These are phyloP conservation scores for Suillus occidentalis DNA, from an alignment of 768 basidiomycete species.

Conservation along the genomic window DNA sequence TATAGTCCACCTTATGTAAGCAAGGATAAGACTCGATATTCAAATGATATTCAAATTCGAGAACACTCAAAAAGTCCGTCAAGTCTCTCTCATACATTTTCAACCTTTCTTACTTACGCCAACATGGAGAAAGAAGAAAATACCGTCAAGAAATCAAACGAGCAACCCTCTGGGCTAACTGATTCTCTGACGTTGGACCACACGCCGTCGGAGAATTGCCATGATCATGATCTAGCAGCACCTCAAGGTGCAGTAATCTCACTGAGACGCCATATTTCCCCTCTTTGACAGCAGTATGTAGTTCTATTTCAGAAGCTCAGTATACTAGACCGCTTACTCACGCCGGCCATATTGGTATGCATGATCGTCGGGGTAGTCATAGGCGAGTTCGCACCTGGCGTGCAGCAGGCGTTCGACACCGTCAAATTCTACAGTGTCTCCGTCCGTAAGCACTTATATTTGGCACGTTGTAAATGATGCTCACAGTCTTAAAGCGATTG, in stretches of 20 bases:
- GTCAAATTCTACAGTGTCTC: slow-evolving; percentile 70
- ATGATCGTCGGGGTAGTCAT: slow-evolving; percentile 81
- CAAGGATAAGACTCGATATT: neutral
- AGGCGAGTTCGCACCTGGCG: slow-evolving; percentile 61
- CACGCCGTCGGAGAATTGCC: neutral
- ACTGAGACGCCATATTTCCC: neutral
- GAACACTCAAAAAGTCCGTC: neutral
- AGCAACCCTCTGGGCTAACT: too few relatives aligned
- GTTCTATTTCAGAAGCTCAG: slow-evolving; percentile 44
- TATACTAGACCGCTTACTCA: slow-evolving; percentile 59
- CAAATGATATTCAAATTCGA: neutral
- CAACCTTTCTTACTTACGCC: neutral
- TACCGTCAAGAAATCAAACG: neutral
- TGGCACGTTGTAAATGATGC: neutral
- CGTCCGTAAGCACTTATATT: slow-evolving; percentile 52
- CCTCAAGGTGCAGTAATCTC: slow-evolving; percentile 1
- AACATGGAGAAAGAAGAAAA: neutral
- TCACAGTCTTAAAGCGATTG: slow-evolving; percentile 55
- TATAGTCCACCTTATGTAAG: too few relatives aligned
- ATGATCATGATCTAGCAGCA: neutral
- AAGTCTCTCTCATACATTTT: neutral
- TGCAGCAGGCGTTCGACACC: slow-evolving; percentile 62
- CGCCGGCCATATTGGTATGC: slow-evolving; percentile 61
- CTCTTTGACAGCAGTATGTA: slow-evolving; percentile 20
- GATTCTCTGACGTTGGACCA: neutral